A percentile compares a stretch with the other conserved stretches of the same genome.
Evolutionary conservation across 2,329 filamentous ascomycete genomes (phyloP).

Genomic region (Zalaria obscura): DNA sequence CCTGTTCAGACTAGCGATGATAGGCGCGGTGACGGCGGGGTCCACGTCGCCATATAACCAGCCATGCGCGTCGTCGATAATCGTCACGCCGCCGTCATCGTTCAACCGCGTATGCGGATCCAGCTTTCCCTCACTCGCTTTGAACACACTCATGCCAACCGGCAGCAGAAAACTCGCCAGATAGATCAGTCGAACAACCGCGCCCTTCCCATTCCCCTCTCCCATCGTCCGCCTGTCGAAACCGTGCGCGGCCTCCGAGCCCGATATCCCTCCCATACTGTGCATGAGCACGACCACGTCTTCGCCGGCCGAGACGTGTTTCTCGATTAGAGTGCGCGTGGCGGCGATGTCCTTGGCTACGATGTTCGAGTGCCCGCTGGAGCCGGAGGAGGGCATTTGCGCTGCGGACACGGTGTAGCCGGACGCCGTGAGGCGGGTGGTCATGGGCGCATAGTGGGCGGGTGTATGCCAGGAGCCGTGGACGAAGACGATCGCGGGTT

Average conservation of each 20-base stretch:
- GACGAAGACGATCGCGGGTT: slow-evolving; percentile 11
- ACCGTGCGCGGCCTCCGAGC: slow-evolving; percentile 12
- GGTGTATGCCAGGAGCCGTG: slow-evolving; percentile 16
- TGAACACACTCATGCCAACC: not conserved
- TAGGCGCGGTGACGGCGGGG: too few species aligned
- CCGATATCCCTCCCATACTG: slow-evolving; percentile 15
- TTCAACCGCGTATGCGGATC: too few species aligned
- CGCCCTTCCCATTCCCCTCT: slow-evolving; percentile 1
- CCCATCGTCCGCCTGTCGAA: slow-evolving; percentile 6
- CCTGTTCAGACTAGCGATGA: too few species aligned
- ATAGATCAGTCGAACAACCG: slow-evolving; percentile 13
- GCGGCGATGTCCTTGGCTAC: not conserved
- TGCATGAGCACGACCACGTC: slow-evolving; percentile 17
- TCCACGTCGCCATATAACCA: too few species aligned
- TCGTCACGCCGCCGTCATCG: too few species aligned
- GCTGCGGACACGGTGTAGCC: too few species aligned
- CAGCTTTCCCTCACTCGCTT: too few species aligned
- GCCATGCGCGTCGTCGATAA: too few species aligned
- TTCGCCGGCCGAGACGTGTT: slow-evolving; percentile 10
- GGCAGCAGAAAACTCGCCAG: slow-evolving; percentile 7
- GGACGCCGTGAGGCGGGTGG: slow-evolving; percentile 6
- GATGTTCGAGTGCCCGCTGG: too few species aligned
- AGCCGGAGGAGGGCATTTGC: too few species aligned
- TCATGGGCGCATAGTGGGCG: slow-evolving; percentile 9
- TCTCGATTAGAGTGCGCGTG: slow-evolving; percentile 10